Evolutionary conservation across 352 stramenopile species (phyloP).

Genomic region (Globisporangium abappressorium): DNA sequence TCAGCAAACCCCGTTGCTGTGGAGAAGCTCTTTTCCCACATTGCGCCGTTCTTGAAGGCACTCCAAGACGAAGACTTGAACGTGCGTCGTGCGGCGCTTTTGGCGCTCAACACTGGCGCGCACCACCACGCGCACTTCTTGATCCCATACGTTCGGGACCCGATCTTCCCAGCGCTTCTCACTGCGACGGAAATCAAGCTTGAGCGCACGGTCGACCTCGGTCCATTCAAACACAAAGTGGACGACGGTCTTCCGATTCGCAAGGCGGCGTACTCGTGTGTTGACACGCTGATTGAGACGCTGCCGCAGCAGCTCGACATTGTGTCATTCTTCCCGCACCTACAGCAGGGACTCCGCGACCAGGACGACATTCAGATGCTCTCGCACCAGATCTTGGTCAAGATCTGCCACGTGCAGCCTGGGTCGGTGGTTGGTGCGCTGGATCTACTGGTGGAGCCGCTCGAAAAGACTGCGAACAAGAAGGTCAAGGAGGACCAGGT

Average conservation of each 20-base stretch:
- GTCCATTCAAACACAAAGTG: constrained; percentile 99
- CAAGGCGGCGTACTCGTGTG: constrained; percentile 92
- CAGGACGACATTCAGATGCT: constrained; percentile 97
- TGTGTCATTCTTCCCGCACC: constrained; percentile 89
- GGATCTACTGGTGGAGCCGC: constrained; percentile 87
- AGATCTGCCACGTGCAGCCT: constrained; percentile 86
- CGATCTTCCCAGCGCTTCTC: constrained; percentile 91
- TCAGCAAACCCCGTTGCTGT: constrained; percentile 34
- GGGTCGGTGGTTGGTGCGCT: constrained; percentile 82
- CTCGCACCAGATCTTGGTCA: constrained; percentile 96
- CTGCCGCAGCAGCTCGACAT: constrained; percentile 92
- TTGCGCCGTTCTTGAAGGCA: constrained; percentile 91
- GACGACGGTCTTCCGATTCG: constrained; percentile 84
- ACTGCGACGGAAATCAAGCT: constrained; percentile 92
- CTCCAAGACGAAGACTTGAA: constrained; percentile 94
- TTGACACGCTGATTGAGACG: constrained; percentile 95
- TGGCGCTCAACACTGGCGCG: constrained; percentile 95
- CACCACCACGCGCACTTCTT: constrained; percentile 92
- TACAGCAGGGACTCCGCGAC: constrained; percentile 89
- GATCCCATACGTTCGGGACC: constrained; percentile 72
- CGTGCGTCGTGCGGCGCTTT: constrained; percentile 92
- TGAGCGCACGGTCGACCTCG: constrained; percentile 96
- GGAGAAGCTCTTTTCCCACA: constrained; percentile 53
- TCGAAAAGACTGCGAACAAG: constrained; percentile 96
- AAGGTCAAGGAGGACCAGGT: constrained; percentile 95